A percentile compares a stretch with the other conserved stretches of the same genome.
Evolutionary conservation across 768 basidiomycete genomes (phyloP).

Genomic region (Lentinula sp.): DNA sequence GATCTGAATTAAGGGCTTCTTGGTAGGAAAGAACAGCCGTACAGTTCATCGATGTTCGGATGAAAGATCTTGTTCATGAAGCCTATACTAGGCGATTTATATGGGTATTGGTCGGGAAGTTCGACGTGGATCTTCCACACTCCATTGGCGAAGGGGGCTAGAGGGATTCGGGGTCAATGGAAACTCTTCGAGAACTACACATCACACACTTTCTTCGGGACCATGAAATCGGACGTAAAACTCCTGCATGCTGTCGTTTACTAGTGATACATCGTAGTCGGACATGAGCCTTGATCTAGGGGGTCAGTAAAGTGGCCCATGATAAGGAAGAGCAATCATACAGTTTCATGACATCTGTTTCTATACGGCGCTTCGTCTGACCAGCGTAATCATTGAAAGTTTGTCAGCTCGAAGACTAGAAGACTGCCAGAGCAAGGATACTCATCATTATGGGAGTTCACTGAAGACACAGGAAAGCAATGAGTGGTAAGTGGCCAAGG

Average conservation of each 20-base stretch:
- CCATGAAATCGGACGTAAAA: conserved; percentile 97
- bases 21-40: conserved; percentile 26
- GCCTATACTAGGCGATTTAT: conserved; percentile 97
- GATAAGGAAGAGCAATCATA: conserved; percentile 26
- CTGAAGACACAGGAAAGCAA: conserved; percentile 2
- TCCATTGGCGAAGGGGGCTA: conserved; percentile 95
- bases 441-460: conserved; percentile 51
- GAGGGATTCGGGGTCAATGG: background rate
- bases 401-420: conserved; percentile 1
- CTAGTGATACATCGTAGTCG: conserved; percentile 95
- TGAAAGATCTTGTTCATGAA: conserved; percentile 99
- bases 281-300: conserved; percentile 76
- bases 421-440: conserved; percentile 20
- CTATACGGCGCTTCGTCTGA: conserved; percentile 87
- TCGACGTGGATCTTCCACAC: conserved; percentile 99
- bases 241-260: conserved; percentile 98
- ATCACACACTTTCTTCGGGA: conserved; percentile 74
- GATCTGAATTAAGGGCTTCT: conserved; percentile 5
- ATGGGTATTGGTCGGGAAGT: conserved; percentile 96
- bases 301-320: background rate
- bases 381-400: conserved; percentile 46
- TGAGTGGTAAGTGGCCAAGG: conserved; percentile 13
- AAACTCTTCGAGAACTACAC: background rate
- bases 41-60: conserved; percentile 99
- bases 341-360: conserved; percentile 99